phyloP scores from a whole-genome alignment of 257 asterid genomes.

The Jacaranda copaia region DNA sequence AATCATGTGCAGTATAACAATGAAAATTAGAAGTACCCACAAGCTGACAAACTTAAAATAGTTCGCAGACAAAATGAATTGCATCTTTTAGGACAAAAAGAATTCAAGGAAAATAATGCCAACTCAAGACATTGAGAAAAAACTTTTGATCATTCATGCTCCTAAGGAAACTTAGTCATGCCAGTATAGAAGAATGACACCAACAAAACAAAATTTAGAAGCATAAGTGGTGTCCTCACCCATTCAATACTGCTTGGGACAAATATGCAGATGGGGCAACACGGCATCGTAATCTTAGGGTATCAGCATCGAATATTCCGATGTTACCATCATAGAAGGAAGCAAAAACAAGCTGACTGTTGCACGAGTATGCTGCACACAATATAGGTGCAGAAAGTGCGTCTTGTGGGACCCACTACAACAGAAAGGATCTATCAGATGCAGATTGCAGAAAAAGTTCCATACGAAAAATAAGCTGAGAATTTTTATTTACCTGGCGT shows the following conservation, averaged over 20 bases:
- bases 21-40: too few relatives aligned
- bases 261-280: constrained; percentile 80
- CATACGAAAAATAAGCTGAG: constrained; percentile 5
- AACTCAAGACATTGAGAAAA: neutral
- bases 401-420: constrained; percentile 97
- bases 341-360: constrained; percentile 87
- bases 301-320: constrained; percentile 94
- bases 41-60: neutral
- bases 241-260: constrained; percentile 66
- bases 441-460: neutral
- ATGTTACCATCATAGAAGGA: constrained; percentile 84
- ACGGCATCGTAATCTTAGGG: constrained; percentile 85
- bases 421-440: constrained; percentile 35
- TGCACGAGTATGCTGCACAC: constrained; percentile 92
- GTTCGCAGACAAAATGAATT: neutral
- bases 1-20: neutral
- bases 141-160: neutral
- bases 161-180: neutral
- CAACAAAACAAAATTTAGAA: constrained; percentile 3
- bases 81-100: neutral
- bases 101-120: neutral
- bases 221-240: constrained; percentile 57
- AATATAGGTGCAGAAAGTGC: constrained; percentile 89
- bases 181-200: neutral
- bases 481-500: constrained; percentile 67